Base-by-base conservation (phyloP, 805 yeast genomes). In the Saccharomyces jurei region DNA sequence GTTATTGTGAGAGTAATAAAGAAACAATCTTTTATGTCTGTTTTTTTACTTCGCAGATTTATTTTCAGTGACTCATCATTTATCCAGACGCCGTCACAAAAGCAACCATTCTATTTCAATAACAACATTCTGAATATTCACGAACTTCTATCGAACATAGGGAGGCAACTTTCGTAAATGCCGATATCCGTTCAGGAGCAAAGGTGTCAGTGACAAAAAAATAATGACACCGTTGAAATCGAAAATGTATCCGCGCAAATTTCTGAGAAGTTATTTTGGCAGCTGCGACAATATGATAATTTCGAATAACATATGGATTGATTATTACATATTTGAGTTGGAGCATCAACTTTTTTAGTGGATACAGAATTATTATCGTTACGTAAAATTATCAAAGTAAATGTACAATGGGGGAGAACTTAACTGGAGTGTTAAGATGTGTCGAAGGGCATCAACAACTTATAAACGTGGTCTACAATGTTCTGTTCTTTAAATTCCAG, bases 401-500 rank as follows among this genome's bases (percentile, higher is more conserved):
- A 8, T 6, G 8, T 36, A 36, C 44, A 36, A 36, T 17, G 17
- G 11, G 44, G 3, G 9, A 3, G 25, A 6, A 36, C 5, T 2
- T 17, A 17, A 14, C 13, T 17, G 10, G 44, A 36, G 2, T 31
- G 31, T 22, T 14, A 21, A n/a, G 11, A 47, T 17, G 26, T 30
- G 52, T 49, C 50, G 13, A 29, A 14, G 10, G 57, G 52, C 36
- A 51, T 55, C 26, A 67, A 56, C 48, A 63, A 31, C 17, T 58
- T 60, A 46, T 52, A 62, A 6, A 67, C 61, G 47, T 66, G 60
- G 14, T 67, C 66, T 1, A 70, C 63, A 1, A 64, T 53, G 11
- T 51, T 22, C 48, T 57, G 61, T 47, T 60, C 64, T 41, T 62
- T 60, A 36, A 67, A 68, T 51, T 67, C 71, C 10, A 69, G 54